Conservation (phyloP, 2,329 filamentous ascomycete genomes). For the Fusarium buxicola region DNA sequence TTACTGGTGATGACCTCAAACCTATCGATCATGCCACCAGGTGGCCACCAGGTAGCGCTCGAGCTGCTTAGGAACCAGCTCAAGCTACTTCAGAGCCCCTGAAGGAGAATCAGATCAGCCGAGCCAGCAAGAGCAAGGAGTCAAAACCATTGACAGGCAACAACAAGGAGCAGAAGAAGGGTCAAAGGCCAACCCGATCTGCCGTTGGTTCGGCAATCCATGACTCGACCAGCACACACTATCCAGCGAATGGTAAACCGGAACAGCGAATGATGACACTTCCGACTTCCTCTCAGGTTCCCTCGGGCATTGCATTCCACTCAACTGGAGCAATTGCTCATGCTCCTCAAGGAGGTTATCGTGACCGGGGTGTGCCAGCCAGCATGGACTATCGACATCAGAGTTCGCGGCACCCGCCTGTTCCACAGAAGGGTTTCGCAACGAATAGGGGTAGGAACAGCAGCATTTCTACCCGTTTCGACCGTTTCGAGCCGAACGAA, state of each 20-base stretch:
- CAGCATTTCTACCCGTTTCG: conserved; percentile 20
- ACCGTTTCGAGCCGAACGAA: conserved; percentile 16
- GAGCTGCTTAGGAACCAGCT: conserved; percentile 41
- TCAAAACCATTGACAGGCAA: conserved; percentile 3
- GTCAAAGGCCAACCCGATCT: conserved; percentile 7
- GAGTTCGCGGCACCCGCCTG: conserved; percentile 8
- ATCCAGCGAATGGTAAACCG: not conserved
- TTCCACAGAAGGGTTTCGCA: conserved; percentile 6
- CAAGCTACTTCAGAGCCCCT: conserved; percentile 16
- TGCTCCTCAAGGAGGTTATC: not conserved
- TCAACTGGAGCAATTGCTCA: conserved; percentile 3
- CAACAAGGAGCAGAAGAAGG: conserved; percentile 13
- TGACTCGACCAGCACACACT: conserved; percentile 2
- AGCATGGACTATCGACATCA: conserved; percentile 16
- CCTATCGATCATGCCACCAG: not conserved
- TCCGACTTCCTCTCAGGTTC: conserved; percentile 1
- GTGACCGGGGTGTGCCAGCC: not conserved
- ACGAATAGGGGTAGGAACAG: conserved; percentile 12
- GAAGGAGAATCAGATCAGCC: conserved; percentile 8
- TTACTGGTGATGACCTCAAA: conserved; percentile 1
- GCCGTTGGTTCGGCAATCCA: conserved; percentile 1
- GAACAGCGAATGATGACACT: conserved; percentile 3
- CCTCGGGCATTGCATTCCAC: conserved; percentile 15
- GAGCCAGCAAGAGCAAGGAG: conserved; percentile 8
- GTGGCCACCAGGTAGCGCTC: conserved; percentile 19